Evolutionary conservation across 371 early-diverging fungal genomes (phyloP), one percentile per base, ranked within the genome.

Genomic region (Blastocladiella emersonii): DNA sequence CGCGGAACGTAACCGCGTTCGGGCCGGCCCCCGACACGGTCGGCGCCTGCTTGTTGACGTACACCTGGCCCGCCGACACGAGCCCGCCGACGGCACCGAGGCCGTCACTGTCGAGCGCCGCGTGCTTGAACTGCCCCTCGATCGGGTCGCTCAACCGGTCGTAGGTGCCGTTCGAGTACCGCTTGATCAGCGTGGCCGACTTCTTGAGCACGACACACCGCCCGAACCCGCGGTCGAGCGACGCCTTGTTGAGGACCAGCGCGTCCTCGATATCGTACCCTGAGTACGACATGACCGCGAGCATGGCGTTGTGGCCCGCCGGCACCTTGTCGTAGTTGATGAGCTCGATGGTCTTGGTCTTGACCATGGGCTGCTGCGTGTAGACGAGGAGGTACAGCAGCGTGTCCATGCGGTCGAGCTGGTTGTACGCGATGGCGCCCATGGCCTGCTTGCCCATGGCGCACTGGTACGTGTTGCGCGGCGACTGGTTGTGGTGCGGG

Each of bases 371-470:
- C 70, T 94, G 90, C 72, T 98, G 98, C 37, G 99, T 92, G 73
- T 99, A 98, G 55, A 89, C 88, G 86, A 99, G 87, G 53, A 98
- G 75, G 74, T 99, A 92, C 48, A 95, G 81, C 57, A 96, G 74
- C 3, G 98, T 97, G 78, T 99, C 99, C 67, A 95, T 94, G 68
- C 99, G 87, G 64, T 88, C 85, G 65, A 93, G 75, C 71, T 95
- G 92, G 73, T 98, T 98, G 68, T 92, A 93, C 15, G 90, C 92
- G 66, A 97, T 96, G 27, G 92, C 88, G 37, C 99, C 99, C 63
- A 99, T 98, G 57, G 99, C 99, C 78, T 99, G 99, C 78, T 99
- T 99, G 72, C 99, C 99, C 99, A 99, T 99, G 72, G 99, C 99
- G 72, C 97, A 99, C 80, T 96, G 96, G 70, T 87, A 92, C 37